A percentile compares a stretch with the other conserved stretches of the same genome.
These are phyloP conservation scores for Leccinellum rugosiceps DNA, from an alignment of 768 basidiomycete genomes.

Conservation along the genomic window DNA sequence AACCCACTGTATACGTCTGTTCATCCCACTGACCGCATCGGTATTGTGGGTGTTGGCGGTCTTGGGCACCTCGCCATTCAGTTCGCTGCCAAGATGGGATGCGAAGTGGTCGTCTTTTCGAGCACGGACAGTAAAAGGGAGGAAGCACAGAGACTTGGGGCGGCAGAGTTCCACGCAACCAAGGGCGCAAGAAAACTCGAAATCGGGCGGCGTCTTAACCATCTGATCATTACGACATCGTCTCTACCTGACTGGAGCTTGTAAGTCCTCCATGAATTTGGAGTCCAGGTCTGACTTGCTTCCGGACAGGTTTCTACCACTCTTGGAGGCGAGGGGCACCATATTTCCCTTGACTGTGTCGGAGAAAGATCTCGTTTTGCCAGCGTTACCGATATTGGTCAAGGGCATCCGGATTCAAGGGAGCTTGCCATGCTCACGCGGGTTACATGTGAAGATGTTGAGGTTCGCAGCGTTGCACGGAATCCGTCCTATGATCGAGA, in stretches of 20 bases:
- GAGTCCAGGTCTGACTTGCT: background rate
- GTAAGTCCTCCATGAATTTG: constrained; percentile 12
- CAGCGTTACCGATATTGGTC: constrained; percentile 13
- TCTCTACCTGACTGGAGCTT: constrained; percentile 29
- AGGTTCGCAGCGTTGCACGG: constrained; percentile 32
- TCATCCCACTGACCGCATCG: constrained; percentile 32
- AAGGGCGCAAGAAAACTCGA: constrained; percentile 25
- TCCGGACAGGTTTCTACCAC: constrained; percentile 23
- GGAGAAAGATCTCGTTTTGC: constrained; percentile 18
- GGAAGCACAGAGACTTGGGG: constrained; percentile 33
- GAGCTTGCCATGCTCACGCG: constrained; percentile 23
- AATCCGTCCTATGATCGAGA: constrained; percentile 29
- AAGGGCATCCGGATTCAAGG: constrained; percentile 28
- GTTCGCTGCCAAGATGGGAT: constrained; percentile 39
- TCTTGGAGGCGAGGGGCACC: constrained; percentile 22
- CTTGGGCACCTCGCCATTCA: constrained; percentile 39
- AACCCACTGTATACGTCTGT: constrained; percentile 24
- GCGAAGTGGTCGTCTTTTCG: constrained; percentile 36
- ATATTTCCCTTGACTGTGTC: constrained; percentile 29
- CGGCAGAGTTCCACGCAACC: constrained; percentile 35
- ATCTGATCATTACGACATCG: constrained; percentile 33
- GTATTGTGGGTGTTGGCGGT: constrained; percentile 35
- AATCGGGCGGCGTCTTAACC: constrained; percentile 25
- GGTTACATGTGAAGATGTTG: constrained; percentile 31
- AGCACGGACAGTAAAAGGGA: constrained; percentile 31